Conservation (phyloP, 2,329 filamentous ascomycete species). For the Alternaria sp. region DNA sequence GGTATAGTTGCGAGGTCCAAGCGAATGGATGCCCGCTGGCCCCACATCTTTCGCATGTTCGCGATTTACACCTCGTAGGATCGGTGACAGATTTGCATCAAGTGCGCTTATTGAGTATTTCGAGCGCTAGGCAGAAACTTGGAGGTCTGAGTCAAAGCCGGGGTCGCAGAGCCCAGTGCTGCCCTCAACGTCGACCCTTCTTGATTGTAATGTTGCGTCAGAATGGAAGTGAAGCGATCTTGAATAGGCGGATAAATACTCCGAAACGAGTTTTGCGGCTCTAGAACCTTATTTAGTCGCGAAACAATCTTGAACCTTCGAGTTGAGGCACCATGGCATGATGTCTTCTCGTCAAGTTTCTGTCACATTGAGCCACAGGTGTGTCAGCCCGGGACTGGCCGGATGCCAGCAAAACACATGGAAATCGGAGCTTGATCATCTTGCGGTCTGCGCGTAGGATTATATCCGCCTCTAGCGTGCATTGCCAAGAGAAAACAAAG, state of each 20-base stretch:
- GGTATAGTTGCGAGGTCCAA: not conserved
- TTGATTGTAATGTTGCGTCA: constrained; percentile 6
- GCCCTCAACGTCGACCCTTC: constrained; percentile 6
- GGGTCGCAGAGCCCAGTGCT: constrained; percentile 5
- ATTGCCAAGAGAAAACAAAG: constrained; percentile 23
- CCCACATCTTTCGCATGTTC: constrained; percentile 1
- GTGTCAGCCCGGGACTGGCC: constrained; percentile 26
- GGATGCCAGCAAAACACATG: constrained; percentile 18
- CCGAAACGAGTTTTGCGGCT: not conserved
- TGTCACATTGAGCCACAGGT: constrained; percentile 6
- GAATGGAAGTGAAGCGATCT: not conserved
- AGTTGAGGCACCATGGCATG: not conserved
- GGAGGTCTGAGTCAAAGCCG: constrained; percentile 19
- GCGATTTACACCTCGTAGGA: not conserved
- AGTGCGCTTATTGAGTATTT: not conserved
- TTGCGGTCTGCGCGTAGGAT: constrained; percentile 14
- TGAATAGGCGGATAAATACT: not conserved
- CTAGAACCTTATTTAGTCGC: not conserved
- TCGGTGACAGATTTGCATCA: not conserved
- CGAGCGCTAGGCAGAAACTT: constrained; percentile 3
- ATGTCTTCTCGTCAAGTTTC: not conserved
- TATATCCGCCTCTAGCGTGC: constrained; percentile 18
- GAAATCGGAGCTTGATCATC: constrained; percentile 7
- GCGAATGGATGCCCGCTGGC: not conserved
- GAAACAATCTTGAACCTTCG: not conserved